Base-by-base conservation (phyloP, 352 stramenopile species). In the Hyaloperonospora arabidopsidis region DNA sequence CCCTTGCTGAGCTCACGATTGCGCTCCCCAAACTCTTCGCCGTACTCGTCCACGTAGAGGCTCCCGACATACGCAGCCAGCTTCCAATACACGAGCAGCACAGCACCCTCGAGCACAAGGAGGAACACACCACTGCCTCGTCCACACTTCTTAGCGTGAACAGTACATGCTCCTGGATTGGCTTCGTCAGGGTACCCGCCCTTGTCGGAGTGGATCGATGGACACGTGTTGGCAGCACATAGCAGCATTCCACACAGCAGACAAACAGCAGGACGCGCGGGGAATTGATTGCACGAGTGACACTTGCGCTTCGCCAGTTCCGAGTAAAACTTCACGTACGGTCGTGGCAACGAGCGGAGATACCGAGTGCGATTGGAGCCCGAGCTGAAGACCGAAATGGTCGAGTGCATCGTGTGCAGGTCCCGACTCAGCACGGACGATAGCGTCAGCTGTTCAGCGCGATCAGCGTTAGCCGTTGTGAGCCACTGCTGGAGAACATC, bases 61-160 rank as follows among this genome's bases (percentile, higher is more conserved):
- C 81, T 92, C 32, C 76, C 74, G 4, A 90, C 81, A 40, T 90
- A 93, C 11, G 84, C 80, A 1, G 84, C 83, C 39, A 93, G 55
- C 58, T 93, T 93, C 74, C 81, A 90, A 52, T 89, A 91, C 54
- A 94, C 80, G 15, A 94, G 70, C 56, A 94, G 53, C 58, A 92
- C 84, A 1, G 81, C 83, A 18, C 84, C 84, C 64, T 94, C 84
- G 14, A 94, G 64, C 44, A 91, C 81, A 1, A 94, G 52, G 28
- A 94, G 40, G 57, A 94, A 92, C 70, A 94, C 74, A 23, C 84
- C 83, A 15, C 80, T 87, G 18, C 81, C 81, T 25, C 81, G 79
- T 7, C 84, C 84, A 41, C 84, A 94, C 48, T 92, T 94, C 57
- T 89, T 87, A 17, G 84, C 81, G 54, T 94, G 84, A 19, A 92